Evolutionary conservation across 306 rosid species (phyloP).

Genomic region (Acacia confusa): DNA sequence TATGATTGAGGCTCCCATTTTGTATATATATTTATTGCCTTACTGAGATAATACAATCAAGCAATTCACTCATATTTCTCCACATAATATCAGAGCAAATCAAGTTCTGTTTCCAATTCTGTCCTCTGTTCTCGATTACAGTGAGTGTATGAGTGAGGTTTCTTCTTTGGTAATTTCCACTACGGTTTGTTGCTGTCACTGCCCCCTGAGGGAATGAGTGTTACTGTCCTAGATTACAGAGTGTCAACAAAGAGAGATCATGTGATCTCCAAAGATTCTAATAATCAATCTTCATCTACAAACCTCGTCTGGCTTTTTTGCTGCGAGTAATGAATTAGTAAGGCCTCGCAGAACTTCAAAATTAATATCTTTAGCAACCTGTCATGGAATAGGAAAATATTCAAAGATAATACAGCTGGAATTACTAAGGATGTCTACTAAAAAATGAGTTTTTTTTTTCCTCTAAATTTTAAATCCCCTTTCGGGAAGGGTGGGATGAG

Average conservation of each 20-base stretch:
- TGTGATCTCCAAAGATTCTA: background rate
- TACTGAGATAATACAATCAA: background rate
- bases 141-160: background rate
- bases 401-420: conserved; percentile 19
- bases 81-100: background rate
- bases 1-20: background rate
- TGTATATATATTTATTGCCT: too few relatives aligned
- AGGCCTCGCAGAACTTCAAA: conserved; percentile 88
- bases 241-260: background rate
- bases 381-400: conserved; percentile 34
- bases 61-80: background rate
- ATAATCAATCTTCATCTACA: conserved; percentile 32
- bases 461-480: conserved; percentile 13
- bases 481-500: background rate
- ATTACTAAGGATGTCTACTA: conserved; percentile 2
- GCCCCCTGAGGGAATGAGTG: background rate
- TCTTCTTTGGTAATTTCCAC: background rate
- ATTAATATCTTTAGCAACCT: conserved; percentile 71
- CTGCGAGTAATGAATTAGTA: conserved; percentile 81
- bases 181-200: background rate
- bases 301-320: conserved; percentile 91
- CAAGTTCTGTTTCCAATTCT: background rate
- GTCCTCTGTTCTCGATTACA: background rate
- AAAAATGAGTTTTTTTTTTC: background rate
- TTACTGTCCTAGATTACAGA: too few relatives aligned